Evolutionary conservation across 2,329 filamentous ascomycete species (phyloP).

Genomic region (Penicillium capsulatum): DNA sequence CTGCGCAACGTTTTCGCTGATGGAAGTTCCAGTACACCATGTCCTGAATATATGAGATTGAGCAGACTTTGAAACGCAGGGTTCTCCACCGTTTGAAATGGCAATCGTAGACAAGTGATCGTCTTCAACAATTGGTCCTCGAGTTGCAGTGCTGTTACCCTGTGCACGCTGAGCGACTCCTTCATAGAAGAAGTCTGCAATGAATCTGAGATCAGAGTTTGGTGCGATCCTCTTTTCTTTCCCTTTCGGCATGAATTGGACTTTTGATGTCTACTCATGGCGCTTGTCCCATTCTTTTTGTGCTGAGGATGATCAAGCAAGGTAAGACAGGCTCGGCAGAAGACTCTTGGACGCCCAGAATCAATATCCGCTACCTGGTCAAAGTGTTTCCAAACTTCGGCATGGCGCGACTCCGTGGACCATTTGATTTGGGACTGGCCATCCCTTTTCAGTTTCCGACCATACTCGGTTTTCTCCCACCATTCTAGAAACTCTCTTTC

Average conservation of each 20-base stretch:
- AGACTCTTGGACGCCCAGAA: not conserved
- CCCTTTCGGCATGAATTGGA: not conserved
- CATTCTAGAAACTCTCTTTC: conserved; percentile 1
- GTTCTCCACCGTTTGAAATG: conserved; percentile 4
- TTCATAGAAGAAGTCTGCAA: not conserved
- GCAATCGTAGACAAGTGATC: conserved; percentile 4
- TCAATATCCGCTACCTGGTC: not conserved
- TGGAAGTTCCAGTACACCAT: conserved; percentile 1
- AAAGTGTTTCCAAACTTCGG: not conserved
- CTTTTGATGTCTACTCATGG: not conserved
- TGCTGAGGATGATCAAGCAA: not conserved
- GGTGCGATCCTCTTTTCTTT: conserved; percentile 1
- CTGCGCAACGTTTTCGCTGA: conserved; percentile 4
- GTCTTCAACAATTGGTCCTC: conserved; percentile 3
- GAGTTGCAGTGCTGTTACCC: not conserved
- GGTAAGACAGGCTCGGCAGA: not conserved
- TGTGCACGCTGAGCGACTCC: not conserved
- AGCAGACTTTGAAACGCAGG: conserved; percentile 3
- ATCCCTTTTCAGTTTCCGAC: not conserved
- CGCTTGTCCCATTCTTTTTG: conserved; percentile 1
- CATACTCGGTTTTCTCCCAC: not conserved
- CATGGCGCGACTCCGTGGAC: not conserved
- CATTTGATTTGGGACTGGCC: not conserved
- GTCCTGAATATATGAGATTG: conserved; percentile 1
- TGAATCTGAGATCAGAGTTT: not conserved